These are phyloP conservation scores for Bothriochloa decipiens DNA, from an alignment of 176 grass and related monocot species.

Conservation along the genomic window DNA sequence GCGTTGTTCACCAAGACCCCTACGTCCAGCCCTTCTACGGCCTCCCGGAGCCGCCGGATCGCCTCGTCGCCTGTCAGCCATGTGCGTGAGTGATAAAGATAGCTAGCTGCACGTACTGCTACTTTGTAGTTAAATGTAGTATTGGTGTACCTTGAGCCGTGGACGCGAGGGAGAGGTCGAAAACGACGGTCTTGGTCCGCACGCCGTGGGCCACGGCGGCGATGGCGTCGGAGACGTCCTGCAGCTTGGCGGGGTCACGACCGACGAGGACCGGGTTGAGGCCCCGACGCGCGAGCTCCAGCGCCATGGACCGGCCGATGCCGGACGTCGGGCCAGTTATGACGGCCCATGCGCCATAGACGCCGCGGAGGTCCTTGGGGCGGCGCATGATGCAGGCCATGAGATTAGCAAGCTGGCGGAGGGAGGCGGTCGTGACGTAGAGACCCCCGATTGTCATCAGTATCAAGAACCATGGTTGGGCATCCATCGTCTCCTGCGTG, in stretches of 20 bases:
- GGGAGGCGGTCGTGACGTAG: too few species aligned
- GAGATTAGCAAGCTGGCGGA: too few species aligned
- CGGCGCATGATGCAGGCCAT: too few species aligned
- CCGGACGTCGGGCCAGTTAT: too few species aligned
- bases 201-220: neutral
- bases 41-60: too few species aligned
- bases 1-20: slow-evolving; percentile 66
- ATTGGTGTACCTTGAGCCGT: neutral
- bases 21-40: slow-evolving; percentile 47
- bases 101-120: too few species aligned
- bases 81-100: too few species aligned
- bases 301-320: slow-evolving; percentile 50
- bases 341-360: slow-evolving; percentile 54
- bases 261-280: slow-evolving; percentile 58
- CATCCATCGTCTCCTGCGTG: too few species aligned
- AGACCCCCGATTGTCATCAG: too few species aligned
- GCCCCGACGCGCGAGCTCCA: slow-evolving; percentile 45
- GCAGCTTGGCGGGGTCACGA: slow-evolving; percentile 50
- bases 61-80: too few species aligned
- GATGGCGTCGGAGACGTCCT: slow-evolving; percentile 30
- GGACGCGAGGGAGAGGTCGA: slow-evolving; percentile 41
- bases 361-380: slow-evolving; percentile 11
- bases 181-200: slow-evolving; percentile 26
- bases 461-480: too few species aligned
- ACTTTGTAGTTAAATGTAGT: too few species aligned